These are phyloP conservation scores for Aspergillus bridgeri DNA, from an alignment of 495 filamentous ascomycete species.

Conservation along the genomic window DNA sequence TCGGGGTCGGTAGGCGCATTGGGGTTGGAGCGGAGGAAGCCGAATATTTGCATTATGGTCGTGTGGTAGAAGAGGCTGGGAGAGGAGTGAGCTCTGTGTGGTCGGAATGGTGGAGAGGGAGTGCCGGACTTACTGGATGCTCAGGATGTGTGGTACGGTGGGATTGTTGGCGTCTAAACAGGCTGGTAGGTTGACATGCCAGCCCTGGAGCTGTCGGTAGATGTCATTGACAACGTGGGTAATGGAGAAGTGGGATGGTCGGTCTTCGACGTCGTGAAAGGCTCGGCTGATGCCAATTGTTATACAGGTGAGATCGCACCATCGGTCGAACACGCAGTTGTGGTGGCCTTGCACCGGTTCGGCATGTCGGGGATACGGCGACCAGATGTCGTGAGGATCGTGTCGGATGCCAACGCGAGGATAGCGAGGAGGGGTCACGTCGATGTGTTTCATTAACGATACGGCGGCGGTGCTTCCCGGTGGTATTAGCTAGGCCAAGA, in stretches of 20 bases:
- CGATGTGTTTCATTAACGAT: constrained; percentile 27
- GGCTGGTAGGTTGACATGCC: constrained; percentile 29
- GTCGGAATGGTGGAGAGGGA: background rate
- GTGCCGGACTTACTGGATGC: constrained; percentile 28
- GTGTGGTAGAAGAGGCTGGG: constrained; percentile 29
- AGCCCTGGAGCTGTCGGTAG: constrained; percentile 25
- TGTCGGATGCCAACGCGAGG: constrained; percentile 13
- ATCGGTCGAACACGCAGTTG: constrained; percentile 25
- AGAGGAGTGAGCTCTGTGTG: background rate
- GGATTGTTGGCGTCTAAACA: constrained; percentile 20
- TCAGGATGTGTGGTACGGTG: constrained; percentile 28
- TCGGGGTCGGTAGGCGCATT: background rate
- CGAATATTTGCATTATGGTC: constrained; percentile 25
- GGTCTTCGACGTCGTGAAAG: constrained; percentile 22
- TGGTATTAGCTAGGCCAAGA: constrained; percentile 7
- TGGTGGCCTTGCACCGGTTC: constrained; percentile 25
- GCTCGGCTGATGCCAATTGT: constrained; percentile 23
- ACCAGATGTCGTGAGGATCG: constrained; percentile 28
- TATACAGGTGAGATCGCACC: constrained; percentile 26
- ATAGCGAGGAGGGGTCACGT: constrained; percentile 13
- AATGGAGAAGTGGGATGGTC: constrained; percentile 16
- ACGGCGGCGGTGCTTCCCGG: constrained; percentile 20
- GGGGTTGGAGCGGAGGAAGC: constrained; percentile 15
- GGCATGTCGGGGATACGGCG: constrained; percentile 24
- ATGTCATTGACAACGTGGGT: constrained; percentile 15